Evolutionary conservation across 768 basidiomycete genomes (phyloP), one percentile per base, ranked within the genome.

Genomic region (Xerocomellus intermedius): DNA sequence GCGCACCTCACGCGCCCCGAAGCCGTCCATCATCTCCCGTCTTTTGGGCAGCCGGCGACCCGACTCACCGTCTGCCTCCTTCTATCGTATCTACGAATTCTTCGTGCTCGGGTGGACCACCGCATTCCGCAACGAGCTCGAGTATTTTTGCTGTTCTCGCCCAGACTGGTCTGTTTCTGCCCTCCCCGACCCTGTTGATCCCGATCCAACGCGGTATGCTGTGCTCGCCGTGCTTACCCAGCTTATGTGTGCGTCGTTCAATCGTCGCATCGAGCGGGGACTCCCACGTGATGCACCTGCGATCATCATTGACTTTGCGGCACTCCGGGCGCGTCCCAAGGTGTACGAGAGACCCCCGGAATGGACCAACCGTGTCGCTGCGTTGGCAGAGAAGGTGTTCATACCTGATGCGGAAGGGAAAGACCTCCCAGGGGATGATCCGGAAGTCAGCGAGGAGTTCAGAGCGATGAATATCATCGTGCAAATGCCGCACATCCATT

Each of bases 81-180:
- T 55, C 14, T 57, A 55, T 19, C 56, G 56, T 7, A 43, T 39
- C 47, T 57, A 57, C 42, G 56, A 39, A n/a, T 55, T 55, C 53
- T 55, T 56, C 47, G 37, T 45, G 4, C 42, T 57, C 42, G 56
- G 47, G 0, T 55, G 56, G 56, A 57, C 56, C 13, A 55, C 52
- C 41, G 47, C 53, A 4, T 42, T 55, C 42, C 53, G 56, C 52
- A 56, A 57, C 42, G 56, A 57, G 19, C 52, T 57, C 42, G 56
- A 57, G 16, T 57, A 57, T 16, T 55, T 57, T 4, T 57, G 56
- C 12, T 55, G 52, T 4, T 26, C 53, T 3, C 56, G 45, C 21
- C 56, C 56, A 1, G 47, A 49, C 30, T 55, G 56, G 56, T 32
- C 45, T 14, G 32, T 57, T 14, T 45, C 47, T 9, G 42, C 47